Conservation (phyloP, 352 stramenopile genomes). For the Peronospora farinosa region DNA sequence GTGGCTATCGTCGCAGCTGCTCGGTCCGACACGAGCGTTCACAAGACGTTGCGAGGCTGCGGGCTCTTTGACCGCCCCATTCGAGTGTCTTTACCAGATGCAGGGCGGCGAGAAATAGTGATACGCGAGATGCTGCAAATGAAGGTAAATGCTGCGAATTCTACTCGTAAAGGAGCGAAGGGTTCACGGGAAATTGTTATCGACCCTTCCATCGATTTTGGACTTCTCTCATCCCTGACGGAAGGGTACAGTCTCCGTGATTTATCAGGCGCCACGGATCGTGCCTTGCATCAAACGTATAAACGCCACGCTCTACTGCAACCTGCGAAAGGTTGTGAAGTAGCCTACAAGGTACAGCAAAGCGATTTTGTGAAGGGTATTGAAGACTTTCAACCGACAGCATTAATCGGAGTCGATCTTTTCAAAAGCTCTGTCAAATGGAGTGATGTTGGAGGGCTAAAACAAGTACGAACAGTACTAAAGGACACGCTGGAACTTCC, state of each 20-base stretch:
- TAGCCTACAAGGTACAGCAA: conserved; percentile 37
- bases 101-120: conserved; percentile 52
- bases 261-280: conserved; percentile 58
- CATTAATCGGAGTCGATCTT: conserved; percentile 70
- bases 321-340: not conserved
- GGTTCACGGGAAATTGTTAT: conserved; percentile 18
- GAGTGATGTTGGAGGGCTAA: conserved; percentile 81
- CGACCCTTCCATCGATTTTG: conserved; percentile 58
- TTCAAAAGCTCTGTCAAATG: conserved; percentile 86
- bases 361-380: conserved; percentile 71
- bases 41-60: conserved; percentile 54
- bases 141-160: conserved; percentile 33
- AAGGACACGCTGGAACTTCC: conserved; percentile 87
- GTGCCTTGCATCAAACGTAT: conserved; percentile 59
- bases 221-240: conserved; percentile 52
- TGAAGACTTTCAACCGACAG: conserved; percentile 73
- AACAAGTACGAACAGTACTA: conserved; percentile 71
- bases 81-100: conserved; percentile 52
- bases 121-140: conserved; percentile 55
- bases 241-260: conserved; percentile 81
- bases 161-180: conserved; percentile 11
- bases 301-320: conserved; percentile 35
- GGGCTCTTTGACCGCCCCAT: conserved; percentile 69
- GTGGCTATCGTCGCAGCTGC: conserved; percentile 54
- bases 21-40: conserved; percentile 55